These are phyloP conservation scores for Plasmopara muralis DNA, from an alignment of 352 stramenopile genomes.

Conservation along the genomic window DNA sequence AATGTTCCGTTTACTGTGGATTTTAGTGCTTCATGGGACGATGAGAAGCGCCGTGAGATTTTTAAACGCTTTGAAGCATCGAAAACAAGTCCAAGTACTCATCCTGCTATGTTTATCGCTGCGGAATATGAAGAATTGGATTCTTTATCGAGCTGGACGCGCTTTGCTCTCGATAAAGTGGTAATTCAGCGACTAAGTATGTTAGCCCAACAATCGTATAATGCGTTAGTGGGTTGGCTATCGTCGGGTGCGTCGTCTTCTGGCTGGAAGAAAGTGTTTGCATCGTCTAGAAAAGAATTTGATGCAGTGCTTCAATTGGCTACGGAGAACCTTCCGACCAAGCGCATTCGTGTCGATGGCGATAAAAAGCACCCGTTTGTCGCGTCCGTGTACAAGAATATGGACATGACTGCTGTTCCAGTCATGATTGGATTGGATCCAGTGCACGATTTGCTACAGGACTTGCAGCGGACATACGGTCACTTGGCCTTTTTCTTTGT, in stretches of 20 bases:
- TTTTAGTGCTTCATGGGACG: slow-evolving; percentile 50
- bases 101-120: slow-evolving; percentile 74
- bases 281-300: slow-evolving; percentile 48
- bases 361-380: slow-evolving; percentile 69
- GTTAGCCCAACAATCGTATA: slow-evolving; percentile 53
- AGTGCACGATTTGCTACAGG: slow-evolving; percentile 51
- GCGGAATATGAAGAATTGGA: slow-evolving; percentile 75
- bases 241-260: slow-evolving; percentile 36
- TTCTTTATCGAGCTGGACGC: slow-evolving; percentile 78
- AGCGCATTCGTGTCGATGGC: slow-evolving; percentile 36
- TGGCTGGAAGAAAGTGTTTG: slow-evolving; percentile 65
- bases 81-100: slow-evolving; percentile 37
- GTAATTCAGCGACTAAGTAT: slow-evolving; percentile 58
- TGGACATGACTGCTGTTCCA: slow-evolving; percentile 54
- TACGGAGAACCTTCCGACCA: slow-evolving; percentile 48
- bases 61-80: slow-evolving; percentile 75
- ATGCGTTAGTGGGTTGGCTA: slow-evolving; percentile 54
- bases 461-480: slow-evolving; percentile 50
- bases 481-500: slow-evolving; percentile 78
- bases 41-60: slow-evolving; percentile 64
- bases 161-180: slow-evolving; percentile 51
- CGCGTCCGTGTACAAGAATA: slow-evolving; percentile 82
- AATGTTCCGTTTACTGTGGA: slow-evolving; percentile 68
- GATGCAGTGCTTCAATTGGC: slow-evolving; percentile 53
- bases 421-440: slow-evolving; percentile 74